Evolutionary conservation across 306 rosid genomes (phyloP).

Genomic region (Castanopsis chinensis): DNA sequence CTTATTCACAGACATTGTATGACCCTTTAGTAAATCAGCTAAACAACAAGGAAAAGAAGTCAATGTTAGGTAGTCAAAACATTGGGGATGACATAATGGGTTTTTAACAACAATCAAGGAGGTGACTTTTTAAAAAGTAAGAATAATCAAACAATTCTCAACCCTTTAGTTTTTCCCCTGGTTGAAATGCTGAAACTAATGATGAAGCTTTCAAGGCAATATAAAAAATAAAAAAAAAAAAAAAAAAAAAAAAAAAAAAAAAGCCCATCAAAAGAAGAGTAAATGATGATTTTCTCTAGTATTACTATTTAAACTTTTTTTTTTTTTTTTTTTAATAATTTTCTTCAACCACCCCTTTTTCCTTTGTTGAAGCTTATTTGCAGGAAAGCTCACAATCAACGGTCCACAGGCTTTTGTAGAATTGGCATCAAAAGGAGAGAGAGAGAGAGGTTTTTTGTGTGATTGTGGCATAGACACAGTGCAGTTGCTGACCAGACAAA

Average conservation of each 20-base stretch:
- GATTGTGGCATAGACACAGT: conserved; percentile 3
- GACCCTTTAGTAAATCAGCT: conserved; percentile 38
- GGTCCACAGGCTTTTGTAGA: conserved; percentile 26
- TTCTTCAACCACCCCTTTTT: conserved; percentile 25
- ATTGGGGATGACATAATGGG: conserved; percentile 33
- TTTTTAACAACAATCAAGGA: conserved; percentile 34
- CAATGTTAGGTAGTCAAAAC: conserved; percentile 52
- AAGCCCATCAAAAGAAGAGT: conserved; percentile 49
- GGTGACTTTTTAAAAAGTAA: conserved; percentile 38
- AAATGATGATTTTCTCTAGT: conserved; percentile 32
- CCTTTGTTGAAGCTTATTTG: conserved; percentile 27
- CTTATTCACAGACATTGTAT: conserved; percentile 14
- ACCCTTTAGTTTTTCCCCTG: not conserved
- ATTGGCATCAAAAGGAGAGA: conserved; percentile 32
- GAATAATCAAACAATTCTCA: conserved; percentile 37
- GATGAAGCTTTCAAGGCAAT: conserved; percentile 43
- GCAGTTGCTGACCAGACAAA: conserved; percentile 48
- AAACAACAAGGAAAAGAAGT: conserved; percentile 36
- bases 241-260: not conserved
- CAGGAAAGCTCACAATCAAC: conserved; percentile 42
- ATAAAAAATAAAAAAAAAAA: not conserved
- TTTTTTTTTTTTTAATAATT: not conserved
- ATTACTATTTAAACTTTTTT: not conserved
- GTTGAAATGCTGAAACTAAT: conserved; percentile 20
- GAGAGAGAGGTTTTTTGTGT: not conserved